Percentiles rank a stretch among this genome's conserved stretches.
phyloP scores from a whole-genome alignment of 805 yeast species.

The Candida parachauliodes region DNA sequence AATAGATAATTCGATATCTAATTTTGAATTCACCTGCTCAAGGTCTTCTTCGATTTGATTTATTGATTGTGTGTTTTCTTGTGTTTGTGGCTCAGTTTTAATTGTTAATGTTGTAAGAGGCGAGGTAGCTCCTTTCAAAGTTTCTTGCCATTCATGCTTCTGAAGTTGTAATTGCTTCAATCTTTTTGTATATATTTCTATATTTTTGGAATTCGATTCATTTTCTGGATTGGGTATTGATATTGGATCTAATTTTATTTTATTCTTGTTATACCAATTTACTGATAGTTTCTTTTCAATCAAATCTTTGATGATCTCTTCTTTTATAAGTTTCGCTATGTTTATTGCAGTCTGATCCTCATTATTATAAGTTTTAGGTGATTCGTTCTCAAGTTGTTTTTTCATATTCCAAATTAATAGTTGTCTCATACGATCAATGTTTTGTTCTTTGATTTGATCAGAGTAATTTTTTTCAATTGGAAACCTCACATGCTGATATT shows the following conservation, averaged over 20 bases:
- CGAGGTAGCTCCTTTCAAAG: slow-evolving; percentile 17
- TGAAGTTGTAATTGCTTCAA: slow-evolving; percentile 44
- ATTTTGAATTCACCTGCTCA: slow-evolving; percentile 15
- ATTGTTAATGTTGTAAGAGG: slow-evolving; percentile 15
- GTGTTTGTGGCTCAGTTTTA: slow-evolving; percentile 2
- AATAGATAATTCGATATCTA: slow-evolving; percentile 13
- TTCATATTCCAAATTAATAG: slow-evolving; percentile 65
- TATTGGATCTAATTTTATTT: slow-evolving; percentile 21
- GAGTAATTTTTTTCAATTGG: slow-evolving; percentile 25
- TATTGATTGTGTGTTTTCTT: slow-evolving; percentile 11
- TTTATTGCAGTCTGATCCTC: slow-evolving; percentile 43
- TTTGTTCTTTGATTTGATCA: slow-evolving; percentile 43
- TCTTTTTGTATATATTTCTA: slow-evolving; percentile 44
- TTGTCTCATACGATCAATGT: slow-evolving; percentile 67
- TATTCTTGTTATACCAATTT: slow-evolving; percentile 59
- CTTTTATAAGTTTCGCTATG: slow-evolving; percentile 62
- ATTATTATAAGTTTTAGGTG: slow-evolving; percentile 13
- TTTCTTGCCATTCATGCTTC: slow-evolving; percentile 44
- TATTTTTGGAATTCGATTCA: slow-evolving; percentile 44
- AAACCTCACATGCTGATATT: slow-evolving; percentile 10
- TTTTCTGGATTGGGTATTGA: slow-evolving; percentile 61
- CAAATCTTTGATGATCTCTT: slow-evolving; percentile 58
- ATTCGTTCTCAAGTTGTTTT: slow-evolving; percentile 38
- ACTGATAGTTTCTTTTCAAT: slow-evolving; percentile 57
- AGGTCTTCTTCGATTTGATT: slow-evolving; percentile 15